Evolutionary conservation across 352 stramenopile species (phyloP), one percentile per base, ranked within the genome.

Genomic region (Phytophthora vignae): DNA sequence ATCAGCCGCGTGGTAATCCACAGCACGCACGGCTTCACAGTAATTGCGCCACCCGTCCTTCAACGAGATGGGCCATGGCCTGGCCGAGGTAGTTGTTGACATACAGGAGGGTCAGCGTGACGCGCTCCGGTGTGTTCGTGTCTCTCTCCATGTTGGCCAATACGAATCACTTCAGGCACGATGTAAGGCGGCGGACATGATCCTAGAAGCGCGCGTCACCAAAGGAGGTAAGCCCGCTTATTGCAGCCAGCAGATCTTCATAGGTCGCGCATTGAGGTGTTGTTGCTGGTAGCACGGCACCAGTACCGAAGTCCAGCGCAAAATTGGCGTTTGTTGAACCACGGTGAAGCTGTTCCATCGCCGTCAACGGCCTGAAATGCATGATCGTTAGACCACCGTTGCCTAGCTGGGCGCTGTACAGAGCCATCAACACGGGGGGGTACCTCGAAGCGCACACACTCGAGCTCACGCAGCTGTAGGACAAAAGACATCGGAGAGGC

Each of bases 351-450:
- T 50, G 14, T 9, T 50, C 15, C 42, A 50, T 19, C 15, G 22
- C 42, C 3, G 17, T 22, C 42, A 52, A 25, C 4, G 44, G 44
- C 44, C 17, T 22, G n/a, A 52, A 52, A 9, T 52, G n/a, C 17
- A 27, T 12, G 17, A 25, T 5, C 17, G n/a, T 52, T 25, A 52
- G 44, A 11, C 44, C 44, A 6, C 17, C n/a, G n/a, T 22, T 25
- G n/a, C 58, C 46, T 8, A 57, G 29, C 0, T 46, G 29, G 27
- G 22, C 46, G 14, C 58, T 57, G 19, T 49, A 56, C 14, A 64
- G 3, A 2, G 44, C n/a, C 58, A 64, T 64, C 15, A 64, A 38
- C 27, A 57, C 44, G 4, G 22, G 22, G 40, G 36, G 54, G 10
- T 21, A n/a, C 54, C 15, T 60, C n/a, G 17, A 33, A 60, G 5